Percentiles rank a stretch among this genome's conserved stretches.
These are phyloP conservation scores for Erigeron philadelphicus DNA, from an alignment of 140 eudicot species.

Conservation along the genomic window DNA sequence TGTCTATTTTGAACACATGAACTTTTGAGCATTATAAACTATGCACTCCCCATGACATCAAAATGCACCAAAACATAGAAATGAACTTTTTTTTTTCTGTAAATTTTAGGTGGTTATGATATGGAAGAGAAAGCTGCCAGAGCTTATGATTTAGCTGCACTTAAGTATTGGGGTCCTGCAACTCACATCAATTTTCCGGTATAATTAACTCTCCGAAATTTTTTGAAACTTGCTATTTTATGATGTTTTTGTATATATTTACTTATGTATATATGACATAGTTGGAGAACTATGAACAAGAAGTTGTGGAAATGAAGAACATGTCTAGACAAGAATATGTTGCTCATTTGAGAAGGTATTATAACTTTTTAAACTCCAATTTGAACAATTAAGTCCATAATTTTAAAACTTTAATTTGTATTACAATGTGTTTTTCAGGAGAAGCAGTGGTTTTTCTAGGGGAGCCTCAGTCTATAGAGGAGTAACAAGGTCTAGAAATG, in stretches of 20 bases:
- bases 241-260: neutral
- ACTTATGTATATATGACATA: conserved; percentile 5
- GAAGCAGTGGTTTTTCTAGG: conserved; percentile 94
- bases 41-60: no score
- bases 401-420: neutral
- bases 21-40: no score
- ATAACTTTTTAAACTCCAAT: conserved; percentile 2
- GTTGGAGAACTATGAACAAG: conserved; percentile 81
- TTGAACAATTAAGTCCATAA: neutral
- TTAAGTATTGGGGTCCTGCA: conserved; percentile 93
- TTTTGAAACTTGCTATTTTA: neutral
- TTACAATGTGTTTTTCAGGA: conserved; percentile 45
- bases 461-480: conserved; percentile 98
- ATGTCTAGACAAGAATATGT: conserved; percentile 89
- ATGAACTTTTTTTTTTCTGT: conserved; percentile 6
- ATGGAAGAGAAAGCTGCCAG: conserved; percentile 97
- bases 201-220: neutral
- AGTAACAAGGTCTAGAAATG: conserved; percentile 71
- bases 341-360: conserved; percentile 85
- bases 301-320: conserved; percentile 82
- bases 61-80: neutral
- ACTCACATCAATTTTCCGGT: conserved; percentile 90
- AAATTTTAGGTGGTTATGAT: conserved; percentile 76
- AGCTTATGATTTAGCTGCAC: conserved; percentile 89
- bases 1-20: no score